These are phyloP conservation scores for Hordeum marinum DNA, from an alignment of 176 grass and related monocot genomes.

Conservation along the genomic window DNA sequence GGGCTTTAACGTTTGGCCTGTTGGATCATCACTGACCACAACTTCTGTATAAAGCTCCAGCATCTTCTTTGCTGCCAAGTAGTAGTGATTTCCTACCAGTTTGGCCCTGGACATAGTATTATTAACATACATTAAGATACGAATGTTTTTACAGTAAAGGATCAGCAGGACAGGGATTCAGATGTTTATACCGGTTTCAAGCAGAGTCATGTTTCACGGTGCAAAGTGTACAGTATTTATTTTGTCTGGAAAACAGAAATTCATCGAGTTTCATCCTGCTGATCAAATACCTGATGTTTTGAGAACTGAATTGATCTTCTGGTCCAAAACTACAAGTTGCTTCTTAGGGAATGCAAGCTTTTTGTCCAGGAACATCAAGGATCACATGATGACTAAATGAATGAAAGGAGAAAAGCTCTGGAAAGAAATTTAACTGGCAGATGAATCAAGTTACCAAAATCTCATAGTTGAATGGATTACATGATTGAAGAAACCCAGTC, in stretches of 20 bases:
- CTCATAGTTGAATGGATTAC: slow-evolving; percentile 48
- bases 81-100: too few species aligned
- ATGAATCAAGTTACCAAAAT: neutral
- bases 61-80: neutral
- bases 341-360: neutral
- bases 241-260: neutral
- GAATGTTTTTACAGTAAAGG: too few species aligned
- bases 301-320: neutral
- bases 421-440: neutral
- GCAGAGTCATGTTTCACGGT: too few species aligned
- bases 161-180: too few species aligned
- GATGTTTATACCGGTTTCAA: too few species aligned
- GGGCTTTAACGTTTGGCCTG: neutral
- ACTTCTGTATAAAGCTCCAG: neutral
- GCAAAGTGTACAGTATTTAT: too few species aligned
- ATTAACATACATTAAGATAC: too few species aligned
- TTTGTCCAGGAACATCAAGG: neutral
- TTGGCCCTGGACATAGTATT: too few species aligned
- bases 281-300: neutral
- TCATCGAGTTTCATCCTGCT: neutral
- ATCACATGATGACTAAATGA: neutral
- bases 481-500: too few species aligned
- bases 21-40: neutral
- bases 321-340: neutral
- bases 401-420: neutral